Percentiles rank a stretch among this genome's conserved stretches.
phyloP scores from a whole-genome alignment of 2,329 filamentous ascomycete genomes.

The Fusarium irregulare region DNA sequence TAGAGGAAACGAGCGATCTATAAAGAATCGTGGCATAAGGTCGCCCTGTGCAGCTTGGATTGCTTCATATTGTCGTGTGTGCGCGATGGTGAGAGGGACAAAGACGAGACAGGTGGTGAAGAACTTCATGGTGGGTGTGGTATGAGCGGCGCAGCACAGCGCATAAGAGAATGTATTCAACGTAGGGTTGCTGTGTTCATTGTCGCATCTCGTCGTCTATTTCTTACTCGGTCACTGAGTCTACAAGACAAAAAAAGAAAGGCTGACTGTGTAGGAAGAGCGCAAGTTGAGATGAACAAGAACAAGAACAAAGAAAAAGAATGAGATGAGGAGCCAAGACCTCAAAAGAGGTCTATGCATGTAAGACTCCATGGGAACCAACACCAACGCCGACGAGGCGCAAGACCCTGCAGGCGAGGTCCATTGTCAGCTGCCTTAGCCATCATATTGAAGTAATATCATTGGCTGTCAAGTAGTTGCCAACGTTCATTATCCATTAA shows the following conservation, averaged over 20 bases:
- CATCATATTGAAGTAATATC: not conserved
- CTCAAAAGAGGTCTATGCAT: constrained; percentile 31
- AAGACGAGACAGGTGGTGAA: constrained; percentile 13
- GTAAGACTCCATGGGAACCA: constrained; percentile 28
- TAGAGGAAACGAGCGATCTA: constrained; percentile 46
- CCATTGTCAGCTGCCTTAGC: not conserved
- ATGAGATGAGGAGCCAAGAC: constrained; percentile 23
- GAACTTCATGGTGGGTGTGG: constrained; percentile 35
- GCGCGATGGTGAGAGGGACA: constrained; percentile 26
- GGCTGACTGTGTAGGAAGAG: not conserved
- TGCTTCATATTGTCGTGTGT: constrained; percentile 37
- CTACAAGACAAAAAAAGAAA: not conserved
- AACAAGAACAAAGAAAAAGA: constrained; percentile 33
- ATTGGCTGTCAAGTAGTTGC: constrained; percentile 6
- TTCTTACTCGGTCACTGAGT: not conserved
- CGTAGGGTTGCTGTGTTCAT: constrained; percentile 11
- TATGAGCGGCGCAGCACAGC: not conserved
- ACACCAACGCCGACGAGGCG: constrained; percentile 2
- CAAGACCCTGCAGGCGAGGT: constrained; percentile 4
- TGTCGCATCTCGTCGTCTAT: constrained; percentile 11
- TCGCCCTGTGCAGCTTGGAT: constrained; percentile 42
- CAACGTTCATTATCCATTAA: not conserved
- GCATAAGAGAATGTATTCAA: not conserved
- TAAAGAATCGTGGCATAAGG: constrained; percentile 48
- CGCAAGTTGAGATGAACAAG: constrained; percentile 20